phyloP scores from a whole-genome alignment of 805 yeast species.

The Wickerhamiella shivajii region DNA sequence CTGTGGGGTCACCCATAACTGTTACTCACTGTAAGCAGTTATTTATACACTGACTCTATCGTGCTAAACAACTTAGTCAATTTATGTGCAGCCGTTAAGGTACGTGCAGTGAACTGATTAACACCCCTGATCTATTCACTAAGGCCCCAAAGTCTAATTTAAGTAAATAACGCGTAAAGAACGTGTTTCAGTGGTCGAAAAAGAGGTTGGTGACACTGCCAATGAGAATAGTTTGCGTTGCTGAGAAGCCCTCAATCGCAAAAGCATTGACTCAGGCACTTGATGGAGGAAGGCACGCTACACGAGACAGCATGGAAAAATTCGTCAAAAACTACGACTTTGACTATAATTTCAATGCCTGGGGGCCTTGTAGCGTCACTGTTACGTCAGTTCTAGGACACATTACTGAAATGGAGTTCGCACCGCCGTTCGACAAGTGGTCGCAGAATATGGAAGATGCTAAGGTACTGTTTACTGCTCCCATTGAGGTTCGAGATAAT shows the following conservation, averaged over 20 bases:
- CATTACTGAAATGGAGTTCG: slow-evolving; percentile 50
- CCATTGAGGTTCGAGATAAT: slow-evolving; percentile 32
- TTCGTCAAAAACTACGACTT: slow-evolving; percentile 73
- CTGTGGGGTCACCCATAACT: too few relatives aligned
- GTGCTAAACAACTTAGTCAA: too few relatives aligned
- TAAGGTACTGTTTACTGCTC: slow-evolving; percentile 55
- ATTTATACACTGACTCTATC: too few relatives aligned
- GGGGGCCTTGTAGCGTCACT: slow-evolving; percentile 61
- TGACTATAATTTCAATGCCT: slow-evolving; percentile 43
- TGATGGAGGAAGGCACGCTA: slow-evolving; percentile 49
- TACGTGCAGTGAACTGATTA: too few relatives aligned
- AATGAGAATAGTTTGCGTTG: slow-evolving; percentile 73
- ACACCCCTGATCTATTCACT: too few relatives aligned
- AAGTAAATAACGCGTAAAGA: too few relatives aligned
- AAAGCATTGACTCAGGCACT: slow-evolving; percentile 62
- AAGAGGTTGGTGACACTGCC: neutral
- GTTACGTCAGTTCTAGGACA: slow-evolving; percentile 95
- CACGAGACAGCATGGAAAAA: slow-evolving; percentile 37
- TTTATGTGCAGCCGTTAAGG: too few relatives aligned
- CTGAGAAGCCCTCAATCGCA: slow-evolving; percentile 93
- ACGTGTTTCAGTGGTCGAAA: too few relatives aligned
- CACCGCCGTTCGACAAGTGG: slow-evolving; percentile 50
- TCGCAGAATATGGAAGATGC: slow-evolving; percentile 49
- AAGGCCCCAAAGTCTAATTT: too few relatives aligned
- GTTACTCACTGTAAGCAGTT: too few relatives aligned